A percentile compares a stretch with the other conserved stretches of the same genome.
These are phyloP conservation scores for Cytospora piceicola DNA, from an alignment of 2,329 filamentous ascomycete species.

Conservation along the genomic window DNA sequence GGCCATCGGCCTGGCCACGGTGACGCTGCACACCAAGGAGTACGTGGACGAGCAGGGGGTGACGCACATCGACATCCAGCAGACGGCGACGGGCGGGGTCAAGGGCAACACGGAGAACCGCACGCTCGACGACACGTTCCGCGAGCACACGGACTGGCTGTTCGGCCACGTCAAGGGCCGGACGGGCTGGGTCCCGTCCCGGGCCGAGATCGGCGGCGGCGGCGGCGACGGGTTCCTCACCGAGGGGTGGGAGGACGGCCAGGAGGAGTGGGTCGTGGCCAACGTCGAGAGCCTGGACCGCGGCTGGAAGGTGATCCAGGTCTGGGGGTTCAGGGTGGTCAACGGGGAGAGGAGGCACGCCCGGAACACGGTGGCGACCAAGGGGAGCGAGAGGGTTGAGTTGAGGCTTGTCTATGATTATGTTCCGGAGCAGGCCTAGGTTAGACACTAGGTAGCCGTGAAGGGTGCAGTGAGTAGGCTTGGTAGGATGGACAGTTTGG, in stretches of 20 bases:
- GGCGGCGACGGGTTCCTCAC: constrained; percentile 58
- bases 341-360: constrained; percentile 57
- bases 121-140: constrained; percentile 54
- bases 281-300: constrained; percentile 57
- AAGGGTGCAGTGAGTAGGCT: constrained; percentile 7
- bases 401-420: constrained; percentile 63
- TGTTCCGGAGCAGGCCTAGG: constrained; percentile 32
- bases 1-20: constrained; percentile 68
- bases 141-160: constrained; percentile 75
- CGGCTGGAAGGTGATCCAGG: constrained; percentile 60
- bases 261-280: constrained; percentile 62
- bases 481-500: background rate
- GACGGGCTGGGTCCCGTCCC: constrained; percentile 52
- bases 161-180: constrained; percentile 73
- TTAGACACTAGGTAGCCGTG: constrained; percentile 22
- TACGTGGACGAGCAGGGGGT: constrained; percentile 49
- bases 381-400: constrained; percentile 52
- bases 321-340: constrained; percentile 64
- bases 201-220: constrained; percentile 44
- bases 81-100: constrained; percentile 72
- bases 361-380: constrained; percentile 57
- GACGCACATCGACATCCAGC: constrained; percentile 72
- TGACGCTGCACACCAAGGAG: constrained; percentile 67
- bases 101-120: constrained; percentile 64
- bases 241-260: constrained; percentile 63